These are phyloP conservation scores for Xylariaceae sp. DNA, from an alignment of 2,329 filamentous ascomycete species.

Conservation along the genomic window DNA sequence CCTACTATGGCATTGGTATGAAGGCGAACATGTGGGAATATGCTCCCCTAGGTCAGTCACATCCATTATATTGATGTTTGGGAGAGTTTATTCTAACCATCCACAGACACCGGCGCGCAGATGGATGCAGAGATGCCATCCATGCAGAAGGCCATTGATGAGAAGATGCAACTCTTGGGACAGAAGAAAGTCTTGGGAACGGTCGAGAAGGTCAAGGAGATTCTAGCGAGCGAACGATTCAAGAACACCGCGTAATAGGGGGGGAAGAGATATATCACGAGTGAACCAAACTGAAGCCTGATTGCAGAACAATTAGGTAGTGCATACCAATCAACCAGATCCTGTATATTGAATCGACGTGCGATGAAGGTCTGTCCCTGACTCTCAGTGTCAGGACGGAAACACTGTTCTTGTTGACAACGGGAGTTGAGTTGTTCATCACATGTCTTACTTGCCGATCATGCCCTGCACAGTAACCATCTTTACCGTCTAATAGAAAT, in stretches of 20 bases:
- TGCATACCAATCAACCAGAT: slow-evolving; percentile 20
- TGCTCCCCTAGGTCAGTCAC: slow-evolving; percentile 58
- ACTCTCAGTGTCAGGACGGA: not conserved
- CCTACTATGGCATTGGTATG: slow-evolving; percentile 96
- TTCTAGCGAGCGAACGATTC: slow-evolving; percentile 49
- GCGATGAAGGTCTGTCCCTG: not conserved
- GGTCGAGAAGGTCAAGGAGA: slow-evolving; percentile 52
- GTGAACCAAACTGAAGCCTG: slow-evolving; percentile 16
- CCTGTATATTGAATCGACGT: slow-evolving; percentile 3
- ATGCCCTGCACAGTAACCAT: too few relatives aligned
- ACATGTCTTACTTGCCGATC: too few relatives aligned
- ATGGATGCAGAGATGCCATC: slow-evolving; percentile 38
- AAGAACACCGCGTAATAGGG: slow-evolving; percentile 32
- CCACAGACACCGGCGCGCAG: slow-evolving; percentile 44
- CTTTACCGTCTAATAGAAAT: too few relatives aligned
- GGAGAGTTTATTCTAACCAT: slow-evolving; percentile 10
- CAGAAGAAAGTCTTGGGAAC: slow-evolving; percentile 47
- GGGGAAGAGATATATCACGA: slow-evolving; percentile 4
- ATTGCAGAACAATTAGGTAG: slow-evolving; percentile 19
- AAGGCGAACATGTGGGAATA: slow-evolving; percentile 97
- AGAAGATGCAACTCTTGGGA: slow-evolving; percentile 53
- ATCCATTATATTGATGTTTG: not conserved
- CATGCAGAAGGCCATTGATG: slow-evolving; percentile 39
- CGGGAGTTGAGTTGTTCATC: too few relatives aligned
- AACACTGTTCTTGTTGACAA: too few relatives aligned